Conservation (phyloP, 345 rosid species). For the Anacardium occidentale region DNA sequence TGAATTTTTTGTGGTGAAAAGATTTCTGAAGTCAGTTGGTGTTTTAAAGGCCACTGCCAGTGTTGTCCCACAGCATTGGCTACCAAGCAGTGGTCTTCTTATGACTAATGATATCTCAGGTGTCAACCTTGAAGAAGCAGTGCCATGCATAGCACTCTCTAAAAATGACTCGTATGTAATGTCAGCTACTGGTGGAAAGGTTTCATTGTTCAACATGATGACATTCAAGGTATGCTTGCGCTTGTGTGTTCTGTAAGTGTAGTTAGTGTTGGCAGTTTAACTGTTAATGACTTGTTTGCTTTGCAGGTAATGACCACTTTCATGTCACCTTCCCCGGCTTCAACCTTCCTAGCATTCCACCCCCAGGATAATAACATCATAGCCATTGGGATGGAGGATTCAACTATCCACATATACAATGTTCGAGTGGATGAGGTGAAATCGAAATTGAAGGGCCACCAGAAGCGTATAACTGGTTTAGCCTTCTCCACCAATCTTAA, state of each 20-base stretch:
- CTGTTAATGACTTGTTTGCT: neutral
- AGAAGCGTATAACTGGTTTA: constrained; percentile 76
- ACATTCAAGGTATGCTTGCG: constrained; percentile 63
- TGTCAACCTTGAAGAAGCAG: constrained; percentile 75
- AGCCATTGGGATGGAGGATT: constrained; percentile 93
- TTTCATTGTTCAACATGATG: constrained; percentile 90
- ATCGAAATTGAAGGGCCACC: constrained; percentile 84
- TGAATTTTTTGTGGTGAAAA: constrained; percentile 3
- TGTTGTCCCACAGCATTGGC: constrained; percentile 82
- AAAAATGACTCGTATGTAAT: constrained; percentile 89
- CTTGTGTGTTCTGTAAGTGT: neutral
- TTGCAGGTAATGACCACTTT: constrained; percentile 87
- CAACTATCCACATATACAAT: constrained; percentile 76
- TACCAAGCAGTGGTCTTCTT: constrained; percentile 88
- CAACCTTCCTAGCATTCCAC: constrained; percentile 86
- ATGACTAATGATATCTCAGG: constrained; percentile 77
- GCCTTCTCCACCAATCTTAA: constrained; percentile 76
- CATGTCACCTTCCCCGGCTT: constrained; percentile 79
- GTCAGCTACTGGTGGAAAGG: constrained; percentile 93
- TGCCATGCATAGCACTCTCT: constrained; percentile 90
- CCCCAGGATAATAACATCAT: constrained; percentile 84
- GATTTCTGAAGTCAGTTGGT: constrained; percentile 24
- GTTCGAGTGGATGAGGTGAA: constrained; percentile 86
- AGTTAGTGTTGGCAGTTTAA: neutral
- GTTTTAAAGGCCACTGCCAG: constrained; percentile 66